Evolutionary conservation across 371 early-diverging fungal species (phyloP).

Genomic region (Cladochytrium tenue): DNA sequence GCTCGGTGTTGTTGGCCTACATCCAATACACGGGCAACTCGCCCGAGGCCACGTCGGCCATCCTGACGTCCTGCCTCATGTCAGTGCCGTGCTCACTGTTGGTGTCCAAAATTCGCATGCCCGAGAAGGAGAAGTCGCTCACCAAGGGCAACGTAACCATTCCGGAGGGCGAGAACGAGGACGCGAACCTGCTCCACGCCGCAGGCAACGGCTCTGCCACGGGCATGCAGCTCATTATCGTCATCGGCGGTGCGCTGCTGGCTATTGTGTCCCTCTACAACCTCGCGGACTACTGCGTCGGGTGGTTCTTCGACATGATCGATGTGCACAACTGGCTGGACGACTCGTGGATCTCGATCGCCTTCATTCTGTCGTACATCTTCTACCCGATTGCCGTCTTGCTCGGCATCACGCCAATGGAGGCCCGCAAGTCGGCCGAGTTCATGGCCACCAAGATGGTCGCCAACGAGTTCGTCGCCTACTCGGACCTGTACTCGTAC

Average conservation of each 20-base stretch:
- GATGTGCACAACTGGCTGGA: conserved; percentile 46
- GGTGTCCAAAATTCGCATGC: conserved; percentile 82
- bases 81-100: conserved; percentile 87
- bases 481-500: conserved; percentile 42
- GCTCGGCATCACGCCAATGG: conserved; percentile 64
- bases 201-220: conserved; percentile 83
- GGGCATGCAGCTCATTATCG: conserved; percentile 74
- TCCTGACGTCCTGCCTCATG: conserved; percentile 83
- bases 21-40: conserved; percentile 28
- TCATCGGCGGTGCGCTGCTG: conserved; percentile 77
- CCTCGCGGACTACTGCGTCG: conserved; percentile 69
- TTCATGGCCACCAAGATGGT: conserved; percentile 85
- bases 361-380: conserved; percentile 73
- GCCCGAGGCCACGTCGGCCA: conserved; percentile 16
- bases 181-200: conserved; percentile 80
- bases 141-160: conserved; percentile 66
- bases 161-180: conserved; percentile 64
- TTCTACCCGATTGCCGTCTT: conserved; percentile 81
- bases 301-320: conserved; percentile 76
- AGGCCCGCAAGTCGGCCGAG: conserved; percentile 63
- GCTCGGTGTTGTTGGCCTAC: conserved; percentile 76
- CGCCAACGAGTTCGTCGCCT: conserved; percentile 91
- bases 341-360: conserved; percentile 37
- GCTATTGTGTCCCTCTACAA: conserved; percentile 73
- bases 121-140: conserved; percentile 78